Percentiles rank a stretch among this genome's conserved stretches.
These are phyloP conservation scores for Annulohypoxylon moriforme DNA, from an alignment of 495 filamentous ascomycete species.

Conservation along the genomic window DNA sequence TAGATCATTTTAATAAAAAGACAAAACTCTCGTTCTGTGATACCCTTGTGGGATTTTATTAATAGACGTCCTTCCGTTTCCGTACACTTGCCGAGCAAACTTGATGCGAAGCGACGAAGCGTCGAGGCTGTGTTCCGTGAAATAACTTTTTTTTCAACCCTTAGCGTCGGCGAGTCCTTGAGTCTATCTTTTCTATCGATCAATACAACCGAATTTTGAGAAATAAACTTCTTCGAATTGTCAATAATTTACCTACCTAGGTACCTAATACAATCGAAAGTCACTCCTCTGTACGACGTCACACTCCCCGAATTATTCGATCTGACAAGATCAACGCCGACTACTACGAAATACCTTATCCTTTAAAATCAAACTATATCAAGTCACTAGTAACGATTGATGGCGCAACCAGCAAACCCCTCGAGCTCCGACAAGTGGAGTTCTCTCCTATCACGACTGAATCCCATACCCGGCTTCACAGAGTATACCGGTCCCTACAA, in stretches of 20 bases:
- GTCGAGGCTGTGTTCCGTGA: slow-evolving; percentile 31
- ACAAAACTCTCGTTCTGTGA: slow-evolving; percentile 9
- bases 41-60: not conserved
- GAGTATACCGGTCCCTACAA: slow-evolving; percentile 76
- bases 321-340: not conserved
- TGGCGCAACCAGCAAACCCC: slow-evolving; percentile 31
- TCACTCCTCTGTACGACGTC: not conserved
- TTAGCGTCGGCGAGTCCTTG: slow-evolving; percentile 25
- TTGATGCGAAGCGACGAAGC: slow-evolving; percentile 1
- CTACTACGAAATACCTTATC: not conserved
- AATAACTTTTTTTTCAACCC: slow-evolving; percentile 19
- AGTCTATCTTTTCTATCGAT: not conserved
- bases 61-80: slow-evolving; percentile 3
- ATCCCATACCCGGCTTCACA: slow-evolving; percentile 72
- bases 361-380: not conserved
- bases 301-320: not conserved
- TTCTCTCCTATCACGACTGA: slow-evolving; percentile 54
- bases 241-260: not conserved
- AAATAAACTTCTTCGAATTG: not conserved
- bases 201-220: not conserved
- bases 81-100: slow-evolving; percentile 1
- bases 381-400: slow-evolving; percentile 1
- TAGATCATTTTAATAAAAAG: slow-evolving; percentile 7
- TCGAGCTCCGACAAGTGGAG: slow-evolving; percentile 34
- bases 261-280: not conserved